Evolutionary conservation across 2,329 filamentous ascomycete genomes (phyloP), one percentile per base, ranked within the genome.

Genomic region (Beauveria caledonica): DNA sequence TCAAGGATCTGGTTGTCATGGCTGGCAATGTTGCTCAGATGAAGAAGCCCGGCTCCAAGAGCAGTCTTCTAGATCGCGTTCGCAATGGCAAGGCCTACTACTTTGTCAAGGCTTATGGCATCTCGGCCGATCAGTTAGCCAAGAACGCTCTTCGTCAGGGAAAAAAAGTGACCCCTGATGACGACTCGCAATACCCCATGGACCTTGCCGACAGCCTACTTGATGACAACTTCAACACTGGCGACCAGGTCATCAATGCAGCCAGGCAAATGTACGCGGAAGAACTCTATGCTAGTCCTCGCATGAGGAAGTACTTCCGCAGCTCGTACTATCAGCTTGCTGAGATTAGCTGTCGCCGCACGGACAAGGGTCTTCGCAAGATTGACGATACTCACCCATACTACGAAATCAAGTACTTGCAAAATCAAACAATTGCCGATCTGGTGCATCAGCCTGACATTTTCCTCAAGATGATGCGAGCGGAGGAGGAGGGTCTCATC

Each of bases 351-450:
- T 96, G 92, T 72, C 85, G 85, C 63, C 86, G 94, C 60, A 99
- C 94, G 0, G 92, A 97, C 62, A 99, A 97, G 74, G 94, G 94
- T 29, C 78, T 97, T 58, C 89, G 90, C 61, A 90, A 90, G 69
- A 97, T 99, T 66, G 92, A 96, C 67, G 93, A 97, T 63, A 86
- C 94, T 25, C 92, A 97, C 69, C 91, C 92, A 0, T 97, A 95
- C 73, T 97, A 97, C 71, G 94, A 97, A 73, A 90, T 99, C 78
- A 96, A 99, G 74, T 99, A 99, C 68, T 80, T 99, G 21, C 86
- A 91, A 64, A 92, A 94, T 67, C 92, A 97, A 73, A 89, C 90
- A 8, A 88, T 97, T 63, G 78, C 80, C 46, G 89, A 94, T 65
- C 83, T 97, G 62, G 88, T 91, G 3, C 85, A 86, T 57, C 86